Base-by-base conservation (phyloP, 371 early-diverging fungal species). In the Haplosporangium sp. region DNA sequence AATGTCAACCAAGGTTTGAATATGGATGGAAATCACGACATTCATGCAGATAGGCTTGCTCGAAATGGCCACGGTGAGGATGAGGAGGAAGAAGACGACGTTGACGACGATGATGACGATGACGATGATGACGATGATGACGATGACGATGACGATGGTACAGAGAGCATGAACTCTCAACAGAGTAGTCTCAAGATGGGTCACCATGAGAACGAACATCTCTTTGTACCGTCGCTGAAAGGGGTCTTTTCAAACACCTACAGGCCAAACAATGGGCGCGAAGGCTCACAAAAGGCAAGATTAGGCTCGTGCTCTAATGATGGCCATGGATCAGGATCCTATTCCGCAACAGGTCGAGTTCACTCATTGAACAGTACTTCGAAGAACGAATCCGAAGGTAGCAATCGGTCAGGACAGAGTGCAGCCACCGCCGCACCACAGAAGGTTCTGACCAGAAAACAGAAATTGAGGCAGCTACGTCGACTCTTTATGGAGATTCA, bases 401-500 rank as follows among this genome's bases (percentile, higher is more conserved):
- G 5, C 16, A 6, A 9, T 21, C 61, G 12, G 13, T 36, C 40
- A 13, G 38, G 20, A 7, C 38, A 46, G 43, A 51, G 42, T n/a
- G 45, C 46, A 21, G 43, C 7, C 7, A 9, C 52, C n/a, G 51
- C 36, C 14, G 42, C 38, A 29, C 36, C 67, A 1, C 45, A 43
- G 14, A 52, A 53, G 29, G 4, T 29, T 20, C 38, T 66, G 38
- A 65, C 79, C 40, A 55, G 79, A 13, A 64, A 64, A 8, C 79
- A 79, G 46, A 72, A 69, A 45, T 59, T 79, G 45, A 37, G 53
- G 38, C 69, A 79, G 20, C 60, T 79, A 10, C 59, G 79, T 23
- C 60, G 69, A 40, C 46, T 79, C 18, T 79, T 79, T 45, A 79
- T 79, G 79, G 69, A 68, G 14, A 79, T 79, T 16, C 79, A 66